Evolutionary conservation across 371 early-diverging fungal species (phyloP).

Genomic region (Capillidium rhysosporum): DNA sequence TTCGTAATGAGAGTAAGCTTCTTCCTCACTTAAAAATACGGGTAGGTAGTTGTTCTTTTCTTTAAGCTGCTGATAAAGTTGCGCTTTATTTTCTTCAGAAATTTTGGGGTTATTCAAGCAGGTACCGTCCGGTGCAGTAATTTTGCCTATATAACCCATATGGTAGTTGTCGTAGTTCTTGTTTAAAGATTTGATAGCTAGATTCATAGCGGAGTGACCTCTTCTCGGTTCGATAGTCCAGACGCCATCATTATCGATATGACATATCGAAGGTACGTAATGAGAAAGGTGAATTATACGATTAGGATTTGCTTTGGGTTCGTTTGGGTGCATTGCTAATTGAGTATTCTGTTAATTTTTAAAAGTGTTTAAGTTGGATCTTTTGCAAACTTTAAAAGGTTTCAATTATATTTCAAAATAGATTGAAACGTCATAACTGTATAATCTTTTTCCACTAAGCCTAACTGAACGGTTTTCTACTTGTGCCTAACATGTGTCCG

Average conservation of each 20-base stretch:
- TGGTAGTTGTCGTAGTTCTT: slow-evolving; percentile 27
- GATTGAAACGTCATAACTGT: too few species aligned
- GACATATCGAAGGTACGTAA: slow-evolving; percentile 2
- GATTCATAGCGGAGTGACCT: slow-evolving; percentile 58
- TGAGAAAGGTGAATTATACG: slow-evolving; percentile 4
- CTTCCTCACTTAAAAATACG: slow-evolving; percentile 54
- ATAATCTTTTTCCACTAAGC: too few species aligned
- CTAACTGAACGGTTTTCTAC: too few species aligned
- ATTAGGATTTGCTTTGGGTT: not conserved
- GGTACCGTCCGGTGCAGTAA: slow-evolving; percentile 21
- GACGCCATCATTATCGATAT: not conserved
- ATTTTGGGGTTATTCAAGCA: slow-evolving; percentile 12
- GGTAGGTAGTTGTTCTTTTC: slow-evolving; percentile 39
- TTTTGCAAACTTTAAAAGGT: too few species aligned
- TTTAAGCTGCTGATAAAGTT: slow-evolving; percentile 17
- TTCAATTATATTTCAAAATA: too few species aligned
- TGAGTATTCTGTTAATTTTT: too few species aligned
- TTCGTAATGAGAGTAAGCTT: slow-evolving; percentile 60
- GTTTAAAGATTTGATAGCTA: slow-evolving; percentile 35
- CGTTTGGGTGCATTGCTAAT: too few species aligned
- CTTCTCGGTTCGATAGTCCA: slow-evolving; percentile 21
- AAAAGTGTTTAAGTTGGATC: too few species aligned
- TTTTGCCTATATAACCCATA: slow-evolving; percentile 44
- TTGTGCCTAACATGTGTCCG: too few species aligned
- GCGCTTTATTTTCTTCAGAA: slow-evolving; percentile 16